phyloP scores from a whole-genome alignment of 768 basidiomycete species.

The Lactarius trivialis region DNA sequence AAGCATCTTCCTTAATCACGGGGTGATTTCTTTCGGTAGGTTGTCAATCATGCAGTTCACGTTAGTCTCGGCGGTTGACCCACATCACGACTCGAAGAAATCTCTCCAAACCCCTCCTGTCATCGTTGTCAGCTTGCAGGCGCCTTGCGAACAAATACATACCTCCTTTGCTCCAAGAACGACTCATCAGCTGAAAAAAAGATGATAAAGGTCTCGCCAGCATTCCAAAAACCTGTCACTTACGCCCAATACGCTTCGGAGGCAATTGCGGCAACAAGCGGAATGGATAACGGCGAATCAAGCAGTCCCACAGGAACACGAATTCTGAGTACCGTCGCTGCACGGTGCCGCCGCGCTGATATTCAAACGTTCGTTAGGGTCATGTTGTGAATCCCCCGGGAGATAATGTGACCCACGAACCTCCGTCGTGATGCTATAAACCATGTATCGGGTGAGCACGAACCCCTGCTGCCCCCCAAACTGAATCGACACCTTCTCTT shows the following conservation, averaged over 20 bases:
- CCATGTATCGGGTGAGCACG: constrained; percentile 79
- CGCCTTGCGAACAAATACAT: constrained; percentile 17
- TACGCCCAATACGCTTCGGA: constrained; percentile 88
- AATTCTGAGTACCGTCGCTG: constrained; percentile 92
- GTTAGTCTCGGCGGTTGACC: constrained; percentile 25
- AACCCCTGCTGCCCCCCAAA: constrained; percentile 88
- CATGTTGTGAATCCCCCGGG: constrained; percentile 10
- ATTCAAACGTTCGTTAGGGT: neutral
- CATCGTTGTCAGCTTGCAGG: neutral
- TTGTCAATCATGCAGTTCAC: constrained; percentile 11
- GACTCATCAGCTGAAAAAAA: constrained; percentile 64
- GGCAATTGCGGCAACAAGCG: constrained; percentile 81
- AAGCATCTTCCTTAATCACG: constrained; percentile 78
- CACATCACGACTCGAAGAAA: constrained; percentile 76
- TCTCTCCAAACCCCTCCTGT: constrained; percentile 71
- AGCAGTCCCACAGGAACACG: constrained; percentile 79
- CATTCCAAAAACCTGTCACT: constrained; percentile 29
- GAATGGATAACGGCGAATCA: constrained; percentile 88
- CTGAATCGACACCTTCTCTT: constrained; percentile 63
- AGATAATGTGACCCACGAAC: neutral
- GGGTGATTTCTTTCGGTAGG: constrained; percentile 69
- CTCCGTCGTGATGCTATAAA: constrained; percentile 67
- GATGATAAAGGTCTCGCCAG: constrained; percentile 9
- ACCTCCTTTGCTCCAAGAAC: constrained; percentile 90
- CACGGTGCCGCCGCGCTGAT: constrained; percentile 59